Percentiles rank a stretch among this genome's conserved stretches.
Conservation (phyloP, 768 basidiomycete species). For the Serendipita vermifera region DNA sequence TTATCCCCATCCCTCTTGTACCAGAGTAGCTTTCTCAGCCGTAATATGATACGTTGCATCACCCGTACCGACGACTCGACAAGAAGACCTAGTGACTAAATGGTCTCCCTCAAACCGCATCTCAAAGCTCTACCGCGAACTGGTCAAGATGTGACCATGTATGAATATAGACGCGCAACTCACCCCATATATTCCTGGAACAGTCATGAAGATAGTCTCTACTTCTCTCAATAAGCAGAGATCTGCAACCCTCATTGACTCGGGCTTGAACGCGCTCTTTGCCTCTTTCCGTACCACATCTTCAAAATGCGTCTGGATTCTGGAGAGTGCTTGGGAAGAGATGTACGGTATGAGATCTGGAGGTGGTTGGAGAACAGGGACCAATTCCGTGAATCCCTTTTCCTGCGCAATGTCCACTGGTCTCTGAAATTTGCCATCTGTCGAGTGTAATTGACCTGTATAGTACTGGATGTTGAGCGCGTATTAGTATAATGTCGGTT, state of each 20-base stretch:
- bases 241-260: background rate
- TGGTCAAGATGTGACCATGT: background rate
- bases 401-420: background rate
- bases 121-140: background rate
- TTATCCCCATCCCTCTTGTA: background rate
- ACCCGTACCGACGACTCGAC: background rate
- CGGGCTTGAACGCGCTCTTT: background rate
- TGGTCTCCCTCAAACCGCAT: background rate
- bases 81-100: background rate
- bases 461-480: background rate
- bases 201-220: slow-evolving; percentile 1
- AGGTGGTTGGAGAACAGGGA: slow-evolving; percentile 1
- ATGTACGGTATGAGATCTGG: slow-evolving; percentile 1
- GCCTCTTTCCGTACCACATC: background rate
- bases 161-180: background rate
- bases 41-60: slow-evolving; percentile 4
- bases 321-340: background rate
- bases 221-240: background rate
- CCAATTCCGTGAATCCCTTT: background rate
- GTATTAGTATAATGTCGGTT: background rate
- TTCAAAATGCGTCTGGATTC: background rate
- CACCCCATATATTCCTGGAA: slow-evolving; percentile 2
- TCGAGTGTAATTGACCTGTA: background rate
- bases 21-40: background rate
- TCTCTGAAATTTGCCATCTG: background rate